These are phyloP conservation scores for Carex scoparia DNA, from an alignment of 176 grass and related monocot genomes.

Conservation along the genomic window DNA sequence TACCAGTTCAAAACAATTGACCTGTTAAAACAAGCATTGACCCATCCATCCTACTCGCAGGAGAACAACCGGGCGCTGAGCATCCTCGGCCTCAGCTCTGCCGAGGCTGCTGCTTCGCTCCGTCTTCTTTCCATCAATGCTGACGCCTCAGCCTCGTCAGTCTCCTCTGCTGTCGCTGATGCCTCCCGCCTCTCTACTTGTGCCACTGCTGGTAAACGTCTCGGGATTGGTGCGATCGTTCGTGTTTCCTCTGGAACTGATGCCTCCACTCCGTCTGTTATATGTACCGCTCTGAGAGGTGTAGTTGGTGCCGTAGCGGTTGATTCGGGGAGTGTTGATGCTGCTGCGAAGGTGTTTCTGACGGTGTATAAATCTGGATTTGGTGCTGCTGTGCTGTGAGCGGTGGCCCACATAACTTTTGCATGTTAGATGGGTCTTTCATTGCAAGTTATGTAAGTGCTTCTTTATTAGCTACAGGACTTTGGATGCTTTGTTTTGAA, in stretches of 20 bases:
- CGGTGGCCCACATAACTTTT: background rate
- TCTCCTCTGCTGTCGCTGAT: slow-evolving; percentile 19
- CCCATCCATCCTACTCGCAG: slow-evolving; percentile 62
- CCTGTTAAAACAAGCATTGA: slow-evolving; percentile 51
- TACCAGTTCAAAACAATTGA: slow-evolving; percentile 30
- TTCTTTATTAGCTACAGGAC: background rate
- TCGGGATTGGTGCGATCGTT: slow-evolving; percentile 36
- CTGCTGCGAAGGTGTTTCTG: slow-evolving; percentile 48
- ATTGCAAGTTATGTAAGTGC: background rate
- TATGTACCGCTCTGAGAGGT: slow-evolving; percentile 51
- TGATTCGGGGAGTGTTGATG: slow-evolving; percentile 36
- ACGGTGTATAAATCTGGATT: slow-evolving; percentile 21
- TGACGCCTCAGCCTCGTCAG: slow-evolving; percentile 35
- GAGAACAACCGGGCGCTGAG: slow-evolving; percentile 51
- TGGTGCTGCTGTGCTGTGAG: background rate
- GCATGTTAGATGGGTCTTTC: background rate
- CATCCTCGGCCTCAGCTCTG: slow-evolving; percentile 48
- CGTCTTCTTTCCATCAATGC: slow-evolving; percentile 29
- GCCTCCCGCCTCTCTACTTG: slow-evolving; percentile 27
- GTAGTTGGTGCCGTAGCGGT: slow-evolving; percentile 51
- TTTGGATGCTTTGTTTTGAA: background rate
- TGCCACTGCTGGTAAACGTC: slow-evolving; percentile 11
- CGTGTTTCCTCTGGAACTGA: slow-evolving; percentile 38
- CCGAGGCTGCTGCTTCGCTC: slow-evolving; percentile 40
- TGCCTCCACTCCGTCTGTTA: slow-evolving; percentile 30